Conservation (phyloP, 1,139 yeast genomes). For the Suhomyces bokatorum region DNA sequence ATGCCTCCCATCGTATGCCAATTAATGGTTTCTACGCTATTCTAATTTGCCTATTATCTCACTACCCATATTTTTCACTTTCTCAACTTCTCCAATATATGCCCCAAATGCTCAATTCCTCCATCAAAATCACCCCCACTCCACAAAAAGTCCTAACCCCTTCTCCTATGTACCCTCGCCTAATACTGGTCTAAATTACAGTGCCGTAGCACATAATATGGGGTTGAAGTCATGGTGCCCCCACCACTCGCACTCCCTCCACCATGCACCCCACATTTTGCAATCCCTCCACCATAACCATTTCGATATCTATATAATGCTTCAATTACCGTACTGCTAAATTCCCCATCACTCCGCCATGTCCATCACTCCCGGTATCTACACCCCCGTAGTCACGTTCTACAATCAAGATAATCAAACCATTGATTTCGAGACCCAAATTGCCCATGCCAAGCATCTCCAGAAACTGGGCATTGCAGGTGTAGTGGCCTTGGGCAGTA, state of each 20-base stretch:
- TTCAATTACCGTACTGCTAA: background rate
- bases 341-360: background rate
- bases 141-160: too few species aligned
- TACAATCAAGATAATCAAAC: conserved; percentile 31
- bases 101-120: too few species aligned
- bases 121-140: too few species aligned
- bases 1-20: too few species aligned
- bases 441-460: conserved; percentile 35
- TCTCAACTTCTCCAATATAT: too few species aligned
- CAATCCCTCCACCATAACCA: conserved; percentile 4
- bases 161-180: too few species aligned
- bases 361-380: conserved; percentile 20
- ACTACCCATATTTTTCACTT: too few species aligned
- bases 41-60: too few species aligned
- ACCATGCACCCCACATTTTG: conserved; percentile 4
- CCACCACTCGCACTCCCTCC: conserved; percentile 5
- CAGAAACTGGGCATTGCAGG: conserved; percentile 34
- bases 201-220: too few species aligned
- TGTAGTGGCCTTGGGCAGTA: conserved; percentile 37
- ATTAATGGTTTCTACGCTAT: too few species aligned
- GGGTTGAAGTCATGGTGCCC: too few species aligned
- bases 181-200: too few species aligned
- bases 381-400: conserved; percentile 43
- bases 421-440: conserved; percentile 35
- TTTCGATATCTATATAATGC: background rate